Percentiles rank a stretch among this genome's conserved stretches.
phyloP scores from a whole-genome alignment of 108 stramenopile genomes.

The Nitzschia putrida region DNA sequence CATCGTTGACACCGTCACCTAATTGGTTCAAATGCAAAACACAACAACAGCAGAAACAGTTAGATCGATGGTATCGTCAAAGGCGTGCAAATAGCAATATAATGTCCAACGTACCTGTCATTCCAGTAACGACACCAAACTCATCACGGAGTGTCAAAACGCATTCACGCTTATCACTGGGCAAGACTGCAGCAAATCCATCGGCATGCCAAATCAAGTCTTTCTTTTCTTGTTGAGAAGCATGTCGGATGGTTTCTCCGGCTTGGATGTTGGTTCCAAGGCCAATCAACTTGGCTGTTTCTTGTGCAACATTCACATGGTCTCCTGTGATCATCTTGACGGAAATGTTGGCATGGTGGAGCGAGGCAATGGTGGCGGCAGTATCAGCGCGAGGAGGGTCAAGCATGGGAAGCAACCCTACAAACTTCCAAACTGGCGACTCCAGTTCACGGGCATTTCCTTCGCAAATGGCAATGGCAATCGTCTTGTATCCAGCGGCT shows the following conservation, averaged over 20 bases:
- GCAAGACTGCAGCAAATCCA: conserved; percentile 80
- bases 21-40: background rate
- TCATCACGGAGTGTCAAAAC: conserved; percentile 80
- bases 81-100: conserved; percentile 43
- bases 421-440: conserved; percentile 58
- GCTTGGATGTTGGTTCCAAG: conserved; percentile 32
- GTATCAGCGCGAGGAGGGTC: conserved; percentile 88
- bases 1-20: conserved; percentile 72
- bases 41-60: background rate
- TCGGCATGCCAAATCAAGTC: conserved; percentile 53
- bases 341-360: conserved; percentile 52
- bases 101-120: conserved; percentile 67
- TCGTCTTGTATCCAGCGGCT: conserved; percentile 73
- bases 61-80: background rate
- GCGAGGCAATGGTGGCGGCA: conserved; percentile 61
- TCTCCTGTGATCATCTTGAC: conserved; percentile 93
- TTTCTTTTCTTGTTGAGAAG: conserved; percentile 35
- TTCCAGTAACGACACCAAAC: conserved; percentile 70
- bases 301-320: conserved; percentile 70
- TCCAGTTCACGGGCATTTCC: conserved; percentile 56
- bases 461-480: conserved; percentile 57
- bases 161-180: conserved; percentile 86
- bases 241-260: conserved; percentile 20
- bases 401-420: conserved; percentile 71
- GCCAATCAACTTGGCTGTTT: conserved; percentile 53